Evolutionary conservation across 2,329 filamentous ascomycete genomes (phyloP).

Genomic region (Phialophora verrucosa): DNA sequence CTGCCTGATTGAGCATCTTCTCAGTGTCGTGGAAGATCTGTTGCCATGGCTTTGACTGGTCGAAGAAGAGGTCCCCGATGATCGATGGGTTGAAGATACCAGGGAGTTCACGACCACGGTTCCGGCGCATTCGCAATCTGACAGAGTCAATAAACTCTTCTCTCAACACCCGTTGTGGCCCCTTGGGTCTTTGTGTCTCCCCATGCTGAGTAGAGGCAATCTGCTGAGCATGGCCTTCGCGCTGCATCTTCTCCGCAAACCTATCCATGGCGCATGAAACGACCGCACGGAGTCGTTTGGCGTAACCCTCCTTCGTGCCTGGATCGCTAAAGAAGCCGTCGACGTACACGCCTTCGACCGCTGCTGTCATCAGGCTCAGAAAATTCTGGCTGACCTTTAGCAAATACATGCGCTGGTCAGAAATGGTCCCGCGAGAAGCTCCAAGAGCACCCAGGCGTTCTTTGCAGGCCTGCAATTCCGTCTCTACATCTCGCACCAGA

Average conservation of each 20-base stretch:
- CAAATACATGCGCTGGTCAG: slow-evolving; percentile 45
- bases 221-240: slow-evolving; percentile 29
- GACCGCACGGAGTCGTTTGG: slow-evolving; percentile 42
- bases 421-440: slow-evolving; percentile 42
- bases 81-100: slow-evolving; percentile 45
- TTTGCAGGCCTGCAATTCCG: slow-evolving; percentile 46
- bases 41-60: slow-evolving; percentile 46
- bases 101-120: slow-evolving; percentile 45
- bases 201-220: slow-evolving; percentile 21
- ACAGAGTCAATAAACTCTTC: slow-evolving; percentile 24
- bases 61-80: slow-evolving; percentile 44
- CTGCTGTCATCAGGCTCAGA: slow-evolving; percentile 47
- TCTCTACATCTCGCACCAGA: slow-evolving; percentile 47
- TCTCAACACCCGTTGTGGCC: slow-evolving; percentile 17
- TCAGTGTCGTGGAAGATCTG: slow-evolving; percentile 39
- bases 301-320: slow-evolving; percentile 33
- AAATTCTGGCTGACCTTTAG: slow-evolving; percentile 48
- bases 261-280: slow-evolving; percentile 41
- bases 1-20: slow-evolving; percentile 40
- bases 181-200: background rate
- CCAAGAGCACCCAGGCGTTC: slow-evolving; percentile 56
- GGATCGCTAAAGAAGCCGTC: slow-evolving; percentile 49
- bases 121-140: slow-evolving; percentile 27
- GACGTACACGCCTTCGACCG: slow-evolving; percentile 50
- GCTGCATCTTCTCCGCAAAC: slow-evolving; percentile 39